Conservation (phyloP, 2,329 filamentous ascomycete species). For the Monilinia aucupariae region DNA sequence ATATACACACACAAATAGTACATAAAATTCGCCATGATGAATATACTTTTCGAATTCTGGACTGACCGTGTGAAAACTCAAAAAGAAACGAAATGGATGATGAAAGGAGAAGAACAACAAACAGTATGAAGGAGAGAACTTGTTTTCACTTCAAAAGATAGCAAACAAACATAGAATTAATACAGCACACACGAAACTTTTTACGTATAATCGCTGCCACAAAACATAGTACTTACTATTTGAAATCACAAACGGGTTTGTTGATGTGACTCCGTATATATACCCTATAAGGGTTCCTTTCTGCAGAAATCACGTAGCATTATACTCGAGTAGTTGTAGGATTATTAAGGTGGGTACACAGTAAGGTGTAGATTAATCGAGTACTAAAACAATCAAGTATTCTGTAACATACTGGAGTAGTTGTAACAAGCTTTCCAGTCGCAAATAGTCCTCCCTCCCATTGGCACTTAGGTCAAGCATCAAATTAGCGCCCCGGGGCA, state of each 20-base stretch:
- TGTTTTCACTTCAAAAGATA: slow-evolving; percentile 15
- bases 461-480: not conserved
- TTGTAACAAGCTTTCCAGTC: not conserved
- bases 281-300: not conserved
- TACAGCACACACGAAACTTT: slow-evolving; percentile 4
- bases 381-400: not conserved
- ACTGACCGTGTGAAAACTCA: not conserved
- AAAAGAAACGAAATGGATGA: not conserved
- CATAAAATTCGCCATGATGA: slow-evolving; percentile 29
- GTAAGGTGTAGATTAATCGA: not conserved
- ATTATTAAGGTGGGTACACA: not conserved
- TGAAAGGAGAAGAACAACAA: not conserved
- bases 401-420: no score
- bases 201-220: slow-evolving; percentile 1
- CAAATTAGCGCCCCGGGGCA: not conserved
- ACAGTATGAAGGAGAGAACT: not conserved
- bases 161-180: not conserved
- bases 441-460: not conserved
- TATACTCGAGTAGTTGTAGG: no score
- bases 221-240: slow-evolving; percentile 7
- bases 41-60: not conserved
- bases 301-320: not conserved
- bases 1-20: slow-evolving; percentile 28
- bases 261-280: not conserved
- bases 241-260: not conserved